These are phyloP conservation scores for Kernera saxatilis DNA, from an alignment of 345 rosid genomes.

Conservation along the genomic window DNA sequence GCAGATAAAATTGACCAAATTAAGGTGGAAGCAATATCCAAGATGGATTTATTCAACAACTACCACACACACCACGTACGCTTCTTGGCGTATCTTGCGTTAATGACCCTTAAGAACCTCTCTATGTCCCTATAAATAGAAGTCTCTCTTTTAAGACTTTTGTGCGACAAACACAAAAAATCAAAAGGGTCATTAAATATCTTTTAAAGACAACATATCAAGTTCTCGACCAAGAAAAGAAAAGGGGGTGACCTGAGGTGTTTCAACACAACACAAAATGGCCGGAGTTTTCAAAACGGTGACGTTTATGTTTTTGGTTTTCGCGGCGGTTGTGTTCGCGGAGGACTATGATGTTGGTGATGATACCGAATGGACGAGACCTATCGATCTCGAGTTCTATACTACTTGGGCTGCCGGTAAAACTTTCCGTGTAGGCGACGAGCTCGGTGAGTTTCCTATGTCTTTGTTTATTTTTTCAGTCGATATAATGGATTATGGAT, in stretches of 20 bases:
- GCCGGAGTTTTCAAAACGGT: slow-evolving; percentile 15
- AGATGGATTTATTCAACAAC: background rate
- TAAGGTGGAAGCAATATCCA: background rate
- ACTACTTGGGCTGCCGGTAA: slow-evolving; percentile 23
- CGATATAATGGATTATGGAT: background rate
- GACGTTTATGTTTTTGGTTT: slow-evolving; percentile 16
- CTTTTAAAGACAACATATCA: background rate
- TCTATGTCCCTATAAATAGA: slow-evolving; percentile 6
- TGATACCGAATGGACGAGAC: slow-evolving; percentile 28
- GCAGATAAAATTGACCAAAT: slow-evolving; percentile 18
- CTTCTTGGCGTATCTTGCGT: slow-evolving; percentile 12
- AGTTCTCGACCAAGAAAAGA: background rate
- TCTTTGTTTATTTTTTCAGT: background rate
- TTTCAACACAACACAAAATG: slow-evolving; percentile 27
- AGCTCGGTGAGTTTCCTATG: slow-evolving; percentile 26
- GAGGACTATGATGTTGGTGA: slow-evolving; percentile 36
- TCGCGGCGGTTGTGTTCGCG: slow-evolving; percentile 18
- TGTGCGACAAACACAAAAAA: background rate
- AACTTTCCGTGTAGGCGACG: slow-evolving; percentile 32
- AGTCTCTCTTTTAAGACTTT: slow-evolving; percentile 6
- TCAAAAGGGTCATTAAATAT: background rate
- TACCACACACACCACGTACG: slow-evolving; percentile 9
- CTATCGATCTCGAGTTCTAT: slow-evolving; percentile 1
- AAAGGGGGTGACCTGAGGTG: slow-evolving; percentile 28
- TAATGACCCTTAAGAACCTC: background rate